phyloP scores from a whole-genome alignment of 1,139 yeast genomes.

The Yamadazyma sp. region DNA sequence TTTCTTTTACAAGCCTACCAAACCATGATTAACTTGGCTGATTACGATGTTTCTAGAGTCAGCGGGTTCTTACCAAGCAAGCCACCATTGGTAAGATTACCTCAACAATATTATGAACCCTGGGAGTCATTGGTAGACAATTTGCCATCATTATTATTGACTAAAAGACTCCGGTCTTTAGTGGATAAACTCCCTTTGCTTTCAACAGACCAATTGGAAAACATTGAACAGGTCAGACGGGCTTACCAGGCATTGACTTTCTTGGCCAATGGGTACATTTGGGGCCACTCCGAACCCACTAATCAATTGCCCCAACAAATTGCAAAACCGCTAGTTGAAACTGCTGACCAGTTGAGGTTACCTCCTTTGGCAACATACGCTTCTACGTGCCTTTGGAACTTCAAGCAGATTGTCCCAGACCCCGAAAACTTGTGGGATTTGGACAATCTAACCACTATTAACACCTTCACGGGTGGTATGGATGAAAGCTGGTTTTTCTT shows the following conservation, averaged over 20 bases:
- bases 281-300: constrained; percentile 74
- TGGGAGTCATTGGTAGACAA: constrained; percentile 75
- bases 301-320: constrained; percentile 66
- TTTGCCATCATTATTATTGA: constrained; percentile 71
- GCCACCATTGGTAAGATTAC: constrained; percentile 60
- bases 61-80: constrained; percentile 79
- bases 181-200: constrained; percentile 64
- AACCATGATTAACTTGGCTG: constrained; percentile 35
- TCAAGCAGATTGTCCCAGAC: constrained; percentile 57
- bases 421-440: constrained; percentile 46
- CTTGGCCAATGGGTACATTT: constrained; percentile 82
- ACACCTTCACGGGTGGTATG: constrained; percentile 84
- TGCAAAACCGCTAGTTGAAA: constrained; percentile 66
- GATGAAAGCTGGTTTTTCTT: constrained; percentile 95
- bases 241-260: constrained; percentile 81
- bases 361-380: constrained; percentile 92
- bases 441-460: constrained; percentile 73
- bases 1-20: background rate
- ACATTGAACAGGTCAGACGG: constrained; percentile 59
- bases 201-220: constrained; percentile 42
- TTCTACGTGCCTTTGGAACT: constrained; percentile 87
- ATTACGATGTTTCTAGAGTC: constrained; percentile 66
- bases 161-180: constrained; percentile 56
- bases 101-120: constrained; percentile 62
- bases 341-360: constrained; percentile 60